phyloP scores from a whole-genome alignment of 495 filamentous ascomycete genomes.

The Trichocladium antarcticum region DNA sequence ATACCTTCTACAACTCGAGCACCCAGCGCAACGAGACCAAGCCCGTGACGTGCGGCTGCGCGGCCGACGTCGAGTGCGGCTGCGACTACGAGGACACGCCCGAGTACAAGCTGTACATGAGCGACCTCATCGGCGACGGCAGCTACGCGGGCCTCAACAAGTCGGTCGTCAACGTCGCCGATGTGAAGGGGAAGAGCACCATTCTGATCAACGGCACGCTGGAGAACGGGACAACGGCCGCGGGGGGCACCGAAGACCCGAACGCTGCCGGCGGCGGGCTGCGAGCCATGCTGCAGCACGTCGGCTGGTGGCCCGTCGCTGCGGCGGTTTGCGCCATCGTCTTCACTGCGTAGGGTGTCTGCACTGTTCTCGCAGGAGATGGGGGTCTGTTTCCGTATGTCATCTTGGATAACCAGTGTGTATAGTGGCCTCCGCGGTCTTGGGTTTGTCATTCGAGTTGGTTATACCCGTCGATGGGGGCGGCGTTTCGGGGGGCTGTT shows the following conservation, averaged over 20 bases:
- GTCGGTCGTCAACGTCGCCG: slow-evolving; percentile 48
- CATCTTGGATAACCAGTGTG: too few relatives aligned
- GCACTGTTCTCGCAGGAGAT: neutral
- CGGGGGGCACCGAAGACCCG: slow-evolving; percentile 42
- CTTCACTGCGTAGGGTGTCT: slow-evolving; percentile 20
- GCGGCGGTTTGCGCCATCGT: slow-evolving; percentile 47
- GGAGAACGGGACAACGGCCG: slow-evolving; percentile 68
- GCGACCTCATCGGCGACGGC: slow-evolving; percentile 55
- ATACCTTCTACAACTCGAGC: slow-evolving; percentile 50
- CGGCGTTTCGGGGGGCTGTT: too few relatives aligned
- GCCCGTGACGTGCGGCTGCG: slow-evolving; percentile 65
- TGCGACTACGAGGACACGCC: slow-evolving; percentile 59
- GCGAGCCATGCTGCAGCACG: slow-evolving; percentile 31
- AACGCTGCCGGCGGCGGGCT: slow-evolving; percentile 29
- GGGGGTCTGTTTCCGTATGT: too few relatives aligned
- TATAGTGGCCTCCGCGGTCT: too few relatives aligned
- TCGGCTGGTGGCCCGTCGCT: slow-evolving; percentile 50
- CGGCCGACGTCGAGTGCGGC: slow-evolving; percentile 58
- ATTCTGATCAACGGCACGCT: slow-evolving; percentile 80
- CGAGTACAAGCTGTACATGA: slow-evolving; percentile 41
- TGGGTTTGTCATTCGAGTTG: too few relatives aligned
- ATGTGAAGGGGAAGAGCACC: slow-evolving; percentile 63
- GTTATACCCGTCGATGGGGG: too few relatives aligned
- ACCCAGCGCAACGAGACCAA: slow-evolving; percentile 52
- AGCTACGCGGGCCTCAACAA: slow-evolving; percentile 47